Evolutionary conservation across 2,329 filamentous ascomycete genomes (phyloP), one percentile per base, ranked within the genome.

Genomic region (Fusarium austroafricanum): DNA sequence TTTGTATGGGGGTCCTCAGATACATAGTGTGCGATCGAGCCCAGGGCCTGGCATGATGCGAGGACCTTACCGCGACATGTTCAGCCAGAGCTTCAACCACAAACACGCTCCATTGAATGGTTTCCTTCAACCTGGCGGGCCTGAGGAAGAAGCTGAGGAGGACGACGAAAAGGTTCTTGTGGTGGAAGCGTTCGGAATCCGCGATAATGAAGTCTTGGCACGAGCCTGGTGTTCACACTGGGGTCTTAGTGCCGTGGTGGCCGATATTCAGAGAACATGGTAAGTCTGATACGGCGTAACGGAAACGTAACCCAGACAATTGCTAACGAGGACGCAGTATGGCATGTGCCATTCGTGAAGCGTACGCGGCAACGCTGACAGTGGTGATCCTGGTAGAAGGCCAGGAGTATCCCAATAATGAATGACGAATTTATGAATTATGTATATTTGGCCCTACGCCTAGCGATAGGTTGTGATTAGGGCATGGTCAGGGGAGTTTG

Each of bases 191-290:
- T 89, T 92, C 75, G 91, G 91, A 1, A 90, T 91, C 21, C 82
- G 83, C 47, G 91, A 93, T 76, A 93, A 93, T 69, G 91, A 93
- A 77, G 91, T 93, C 6, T 84, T 94, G 71, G 91, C 89, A 2
- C 82, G 91, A 65, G 90, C 91, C 9, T 94, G 91, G 91, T 93
- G 91, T 75, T 86, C 90, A 55, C 89, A 92, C 72, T 92, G 90
- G 86, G 91, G 91, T 4, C 78, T 92, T 71, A 89, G 86, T 73
- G 91, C 91, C 2, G 80, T 94, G 18, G 86, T 93, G 59, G 90
- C 90, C 10, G 89, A 93, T 76, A 76, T 92, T 52, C 81, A 85
- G 60, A 87, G 84, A 79, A 93, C 91, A 17, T 93, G 87, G 86
- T 88, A 72, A 77, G 86, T 82, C 46, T 20, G 51, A 50, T 35